These are phyloP conservation scores for Gastroboletus turbinatus DNA, from an alignment of 1,284 basidiomycete genomes.

Conservation along the genomic window DNA sequence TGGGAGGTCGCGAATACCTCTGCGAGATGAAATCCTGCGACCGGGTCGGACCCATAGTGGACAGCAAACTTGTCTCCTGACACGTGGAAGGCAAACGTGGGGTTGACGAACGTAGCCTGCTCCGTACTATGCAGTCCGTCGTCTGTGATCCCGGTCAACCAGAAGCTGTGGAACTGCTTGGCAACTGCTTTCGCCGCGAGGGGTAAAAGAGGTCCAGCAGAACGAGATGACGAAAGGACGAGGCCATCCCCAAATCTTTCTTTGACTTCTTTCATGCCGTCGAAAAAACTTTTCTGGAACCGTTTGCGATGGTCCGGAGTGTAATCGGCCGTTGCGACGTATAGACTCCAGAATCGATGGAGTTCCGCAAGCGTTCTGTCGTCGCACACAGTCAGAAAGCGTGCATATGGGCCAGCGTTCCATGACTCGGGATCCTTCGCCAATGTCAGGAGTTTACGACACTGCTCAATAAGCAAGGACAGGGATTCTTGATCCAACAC, in stretches of 20 bases:
- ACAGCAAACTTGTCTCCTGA: constrained; percentile 43
- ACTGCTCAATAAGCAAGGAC: constrained; percentile 43
- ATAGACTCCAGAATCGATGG: constrained; percentile 44
- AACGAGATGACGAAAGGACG: constrained; percentile 30
- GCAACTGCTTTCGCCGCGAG: constrained; percentile 19
- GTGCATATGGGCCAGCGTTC: constrained; percentile 43
- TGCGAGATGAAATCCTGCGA: constrained; percentile 48
- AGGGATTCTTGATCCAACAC: constrained; percentile 45
- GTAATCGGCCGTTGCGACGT: constrained; percentile 22
- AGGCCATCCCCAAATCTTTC: neutral
- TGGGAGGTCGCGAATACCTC: constrained; percentile 29
- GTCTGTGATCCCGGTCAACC: constrained; percentile 45
- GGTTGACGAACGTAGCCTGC: constrained; percentile 41
- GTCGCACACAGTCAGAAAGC: constrained; percentile 39
- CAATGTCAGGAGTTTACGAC: constrained; percentile 40
- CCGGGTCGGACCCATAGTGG: constrained; percentile 49
- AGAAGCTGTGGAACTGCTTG: constrained; percentile 37
- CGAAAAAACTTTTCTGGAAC: constrained; percentile 19
- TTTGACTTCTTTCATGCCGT: constrained; percentile 14
- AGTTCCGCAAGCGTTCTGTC: constrained; percentile 43
- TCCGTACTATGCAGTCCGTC: constrained; percentile 24
- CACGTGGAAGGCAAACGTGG: constrained; percentile 47
- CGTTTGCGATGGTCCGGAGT: constrained; percentile 18
- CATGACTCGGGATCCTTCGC: constrained; percentile 42
- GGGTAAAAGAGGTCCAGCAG: constrained; percentile 40